Evolutionary conservation across 2,329 filamentous ascomycete species (phyloP).

Genomic region (Cercospora canescens): DNA sequence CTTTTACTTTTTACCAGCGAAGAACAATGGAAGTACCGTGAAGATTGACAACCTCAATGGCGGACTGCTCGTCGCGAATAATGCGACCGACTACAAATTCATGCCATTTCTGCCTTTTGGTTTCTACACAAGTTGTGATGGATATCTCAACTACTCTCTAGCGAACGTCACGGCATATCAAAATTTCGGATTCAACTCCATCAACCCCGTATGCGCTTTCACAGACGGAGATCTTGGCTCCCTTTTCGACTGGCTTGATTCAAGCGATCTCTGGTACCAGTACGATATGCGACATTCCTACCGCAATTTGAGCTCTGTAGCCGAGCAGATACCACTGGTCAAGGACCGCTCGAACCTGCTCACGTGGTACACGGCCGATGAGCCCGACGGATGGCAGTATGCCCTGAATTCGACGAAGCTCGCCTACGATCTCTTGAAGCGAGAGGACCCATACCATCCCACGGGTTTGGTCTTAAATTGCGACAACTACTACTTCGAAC

Average conservation of each 20-base stretch:
- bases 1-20: slow-evolving; percentile 45
- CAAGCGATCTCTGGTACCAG: slow-evolving; percentile 47
- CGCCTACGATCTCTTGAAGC: slow-evolving; percentile 48
- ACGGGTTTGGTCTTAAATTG: slow-evolving; percentile 62
- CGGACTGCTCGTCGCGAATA: slow-evolving; percentile 45
- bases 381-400: slow-evolving; percentile 59
- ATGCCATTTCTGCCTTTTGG: slow-evolving; percentile 48
- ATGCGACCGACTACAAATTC: slow-evolving; percentile 35
- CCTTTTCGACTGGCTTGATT: slow-evolving; percentile 47
- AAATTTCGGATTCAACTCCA: slow-evolving; percentile 49
- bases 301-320: slow-evolving; percentile 40
- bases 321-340: slow-evolving; percentile 40
- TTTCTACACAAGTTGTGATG: slow-evolving; percentile 46
- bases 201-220: slow-evolving; percentile 47
- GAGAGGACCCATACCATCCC: slow-evolving; percentile 62
- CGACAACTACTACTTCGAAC: slow-evolving; percentile 59
- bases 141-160: slow-evolving; percentile 34
- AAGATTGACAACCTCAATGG: slow-evolving; percentile 51
- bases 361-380: slow-evolving; percentile 53
- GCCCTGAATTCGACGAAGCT: slow-evolving; percentile 50
- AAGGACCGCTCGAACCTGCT: slow-evolving; percentile 41
- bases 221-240: slow-evolving; percentile 40
- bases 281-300: slow-evolving; percentile 49
- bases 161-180: slow-evolving; percentile 43
- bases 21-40: slow-evolving; percentile 47